Conservation (phyloP, 108 stramenopile species). For the Epipyxis sp. region DNA sequence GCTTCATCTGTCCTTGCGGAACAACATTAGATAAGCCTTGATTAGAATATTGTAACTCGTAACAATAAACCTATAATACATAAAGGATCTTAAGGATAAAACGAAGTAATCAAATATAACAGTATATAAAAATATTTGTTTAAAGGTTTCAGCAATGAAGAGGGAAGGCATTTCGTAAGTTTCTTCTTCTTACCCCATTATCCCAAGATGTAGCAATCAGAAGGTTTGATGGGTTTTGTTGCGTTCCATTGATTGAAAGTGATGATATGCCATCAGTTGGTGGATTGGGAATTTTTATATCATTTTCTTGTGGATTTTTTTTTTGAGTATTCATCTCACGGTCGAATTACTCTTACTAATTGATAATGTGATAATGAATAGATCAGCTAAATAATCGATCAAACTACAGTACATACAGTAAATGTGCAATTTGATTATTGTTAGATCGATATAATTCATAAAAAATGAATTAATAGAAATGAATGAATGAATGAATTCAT, state of each 20-base stretch:
- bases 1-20: neutral
- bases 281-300: constrained; percentile 3
- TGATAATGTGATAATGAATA: no score
- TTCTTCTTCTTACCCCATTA: neutral
- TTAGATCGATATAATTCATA: no score
- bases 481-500: no score
- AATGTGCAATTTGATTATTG: no score
- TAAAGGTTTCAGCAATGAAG: no score
- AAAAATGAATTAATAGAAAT: no score
- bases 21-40: neutral
- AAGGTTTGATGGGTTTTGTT: neutral
- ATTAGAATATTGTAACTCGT: constrained; percentile 16
- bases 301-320: constrained; percentile 12
- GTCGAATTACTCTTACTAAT: no score
- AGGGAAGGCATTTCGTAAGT: no score
- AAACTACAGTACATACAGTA: no score
- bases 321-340: no score
- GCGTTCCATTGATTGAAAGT: constrained; percentile 15
- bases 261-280: constrained; percentile 26
- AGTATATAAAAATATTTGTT: neutral
- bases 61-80: constrained; percentile 2
- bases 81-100: neutral
- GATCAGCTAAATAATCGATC: no score
- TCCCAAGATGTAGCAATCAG: constrained; percentile 14
- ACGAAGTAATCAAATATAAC: neutral